Evolutionary conservation across 2,329 filamentous ascomycete genomes (phyloP).

Genomic region (Colletotrichum simmondsii): DNA sequence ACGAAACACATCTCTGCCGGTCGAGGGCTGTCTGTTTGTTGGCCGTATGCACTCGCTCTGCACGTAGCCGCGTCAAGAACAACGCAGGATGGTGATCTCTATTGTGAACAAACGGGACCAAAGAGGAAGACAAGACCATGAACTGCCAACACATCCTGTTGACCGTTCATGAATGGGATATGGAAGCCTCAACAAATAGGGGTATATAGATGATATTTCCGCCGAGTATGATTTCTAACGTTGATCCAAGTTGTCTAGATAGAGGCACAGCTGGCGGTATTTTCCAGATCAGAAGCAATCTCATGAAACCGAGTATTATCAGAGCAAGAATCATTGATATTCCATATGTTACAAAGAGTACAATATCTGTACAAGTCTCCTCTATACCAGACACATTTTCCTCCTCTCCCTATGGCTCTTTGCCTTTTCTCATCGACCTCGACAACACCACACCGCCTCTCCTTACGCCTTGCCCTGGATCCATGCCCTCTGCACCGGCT

Average conservation of each 20-base stretch:
- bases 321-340: conserved; percentile 29
- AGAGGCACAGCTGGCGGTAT: neutral
- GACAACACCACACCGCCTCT: neutral
- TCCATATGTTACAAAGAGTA: conserved; percentile 36
- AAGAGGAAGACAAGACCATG: neutral
- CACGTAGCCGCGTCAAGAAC: neutral
- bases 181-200: neutral
- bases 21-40: neutral
- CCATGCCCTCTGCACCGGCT: conserved; percentile 57
- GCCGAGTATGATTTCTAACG: too few species aligned
- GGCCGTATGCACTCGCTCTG: neutral
- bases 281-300: neutral
- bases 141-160: neutral
- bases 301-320: neutral
- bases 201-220: neutral
- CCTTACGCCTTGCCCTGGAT: conserved; percentile 50
- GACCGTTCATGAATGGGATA: neutral
- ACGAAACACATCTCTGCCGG: neutral
- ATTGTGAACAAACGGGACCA: neutral
- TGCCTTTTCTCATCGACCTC: neutral
- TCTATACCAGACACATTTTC: conserved; percentile 25
- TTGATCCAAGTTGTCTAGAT: neutral
- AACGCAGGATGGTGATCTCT: neutral
- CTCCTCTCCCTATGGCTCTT: neutral
- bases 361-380: conserved; percentile 36